phyloP scores from a whole-genome alignment of 2,329 filamentous ascomycete genomes.

The Curvularia lunata region DNA sequence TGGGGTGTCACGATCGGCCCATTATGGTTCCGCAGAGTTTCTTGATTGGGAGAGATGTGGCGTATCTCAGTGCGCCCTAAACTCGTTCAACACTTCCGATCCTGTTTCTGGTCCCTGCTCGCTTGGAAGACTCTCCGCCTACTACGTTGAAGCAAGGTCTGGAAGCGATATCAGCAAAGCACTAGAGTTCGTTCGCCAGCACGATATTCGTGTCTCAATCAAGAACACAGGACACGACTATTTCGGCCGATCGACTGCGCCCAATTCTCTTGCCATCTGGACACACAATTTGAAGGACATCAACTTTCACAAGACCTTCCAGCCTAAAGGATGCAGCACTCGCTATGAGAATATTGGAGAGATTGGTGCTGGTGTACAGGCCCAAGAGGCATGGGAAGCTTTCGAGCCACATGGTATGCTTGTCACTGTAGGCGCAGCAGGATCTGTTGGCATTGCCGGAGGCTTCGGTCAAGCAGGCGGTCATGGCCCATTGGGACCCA shows the following conservation, averaged over 20 bases:
- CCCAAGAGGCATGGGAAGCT: constrained; percentile 46
- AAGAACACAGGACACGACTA: constrained; percentile 50
- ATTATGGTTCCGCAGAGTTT: constrained; percentile 47
- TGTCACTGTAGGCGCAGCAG: constrained; percentile 45
- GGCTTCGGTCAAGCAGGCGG: constrained; percentile 58
- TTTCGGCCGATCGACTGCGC: constrained; percentile 42
- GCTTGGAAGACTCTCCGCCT: constrained; percentile 44
- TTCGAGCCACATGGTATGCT: constrained; percentile 43
- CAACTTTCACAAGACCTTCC: constrained; percentile 36
- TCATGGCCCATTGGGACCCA: constrained; percentile 60
- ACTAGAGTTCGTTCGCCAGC: constrained; percentile 36
- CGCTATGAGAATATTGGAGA: constrained; percentile 43
- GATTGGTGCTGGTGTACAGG: constrained; percentile 45
- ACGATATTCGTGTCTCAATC: constrained; percentile 45
- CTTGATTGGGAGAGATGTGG: constrained; percentile 46
- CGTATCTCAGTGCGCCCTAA: constrained; percentile 38
- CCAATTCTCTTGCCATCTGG: constrained; percentile 46
- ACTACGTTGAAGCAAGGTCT: constrained; percentile 40
- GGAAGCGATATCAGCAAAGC: constrained; percentile 38
- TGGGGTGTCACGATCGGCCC: constrained; percentile 32
- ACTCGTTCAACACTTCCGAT: constrained; percentile 34
- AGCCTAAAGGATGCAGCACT: constrained; percentile 32
- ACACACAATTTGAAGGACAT: constrained; percentile 45
- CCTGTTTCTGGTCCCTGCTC: constrained; percentile 37
- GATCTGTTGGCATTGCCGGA: constrained; percentile 58